phyloP scores from a whole-genome alignment of 2,329 filamentous ascomycete species.

The Tolypocladium tundrense region DNA sequence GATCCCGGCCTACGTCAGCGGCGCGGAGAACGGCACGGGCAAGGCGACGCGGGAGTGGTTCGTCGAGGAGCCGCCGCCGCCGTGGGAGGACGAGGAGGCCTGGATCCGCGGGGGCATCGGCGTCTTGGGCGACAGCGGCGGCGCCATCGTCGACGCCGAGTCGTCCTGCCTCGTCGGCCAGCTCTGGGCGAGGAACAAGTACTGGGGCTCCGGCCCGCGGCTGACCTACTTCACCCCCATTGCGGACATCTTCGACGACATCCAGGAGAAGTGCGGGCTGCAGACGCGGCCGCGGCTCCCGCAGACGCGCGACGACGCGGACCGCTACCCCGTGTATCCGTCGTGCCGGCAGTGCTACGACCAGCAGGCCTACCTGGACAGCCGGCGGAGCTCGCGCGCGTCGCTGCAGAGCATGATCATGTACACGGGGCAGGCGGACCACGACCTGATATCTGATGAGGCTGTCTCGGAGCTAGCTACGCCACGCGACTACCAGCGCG shows the following conservation, averaged over 20 bases:
- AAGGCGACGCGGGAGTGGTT: slow-evolving; percentile 36
- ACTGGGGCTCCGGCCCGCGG: slow-evolving; percentile 30
- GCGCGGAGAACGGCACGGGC: slow-evolving; percentile 26
- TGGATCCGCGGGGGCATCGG: slow-evolving; percentile 37
- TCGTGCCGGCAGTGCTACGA: slow-evolving; percentile 32
- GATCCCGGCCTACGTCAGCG: slow-evolving; percentile 30
- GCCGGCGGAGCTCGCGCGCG: slow-evolving; percentile 28
- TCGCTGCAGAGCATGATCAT: slow-evolving; percentile 33
- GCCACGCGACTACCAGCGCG: slow-evolving; percentile 24
- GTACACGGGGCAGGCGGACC: slow-evolving; percentile 21
- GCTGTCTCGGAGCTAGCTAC: slow-evolving; percentile 31
- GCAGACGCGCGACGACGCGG: slow-evolving; percentile 28
- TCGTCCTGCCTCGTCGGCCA: slow-evolving; percentile 29
- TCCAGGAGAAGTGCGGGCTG: slow-evolving; percentile 32
- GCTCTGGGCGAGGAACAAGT: slow-evolving; percentile 33
- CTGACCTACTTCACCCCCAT: slow-evolving; percentile 33
- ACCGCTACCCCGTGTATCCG: slow-evolving; percentile 28
- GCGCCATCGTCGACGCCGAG: slow-evolving; percentile 30
- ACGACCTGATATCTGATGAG: slow-evolving; percentile 27
- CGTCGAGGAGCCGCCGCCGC: slow-evolving; percentile 25
- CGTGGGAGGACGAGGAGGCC: slow-evolving; percentile 26
- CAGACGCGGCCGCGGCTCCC: slow-evolving; percentile 28
- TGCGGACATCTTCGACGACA: slow-evolving; percentile 33
- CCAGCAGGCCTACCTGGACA: slow-evolving; percentile 27
- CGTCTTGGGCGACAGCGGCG: slow-evolving; percentile 33